These are phyloP conservation scores for Lactarius pseudohatsudake DNA, from an alignment of 768 basidiomycete species.

Conservation along the genomic window DNA sequence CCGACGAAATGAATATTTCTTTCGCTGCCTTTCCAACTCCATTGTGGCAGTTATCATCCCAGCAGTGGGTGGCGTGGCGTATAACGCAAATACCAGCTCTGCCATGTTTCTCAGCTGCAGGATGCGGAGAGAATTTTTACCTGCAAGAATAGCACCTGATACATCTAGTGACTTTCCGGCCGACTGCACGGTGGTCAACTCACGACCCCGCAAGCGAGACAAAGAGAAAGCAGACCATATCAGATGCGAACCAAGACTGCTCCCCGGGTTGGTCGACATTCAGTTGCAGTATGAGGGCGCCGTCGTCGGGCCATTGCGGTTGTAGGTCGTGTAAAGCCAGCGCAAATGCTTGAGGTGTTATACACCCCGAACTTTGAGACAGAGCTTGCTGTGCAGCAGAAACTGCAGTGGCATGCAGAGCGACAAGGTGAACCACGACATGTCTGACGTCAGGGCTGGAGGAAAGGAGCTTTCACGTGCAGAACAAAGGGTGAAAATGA, in stretches of 20 bases:
- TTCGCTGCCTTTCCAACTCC: conserved; percentile 17
- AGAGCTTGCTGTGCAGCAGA: conserved; percentile 9
- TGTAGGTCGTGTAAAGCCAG: conserved; percentile 14
- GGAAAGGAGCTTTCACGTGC: not conserved
- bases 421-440: conserved; percentile 24
- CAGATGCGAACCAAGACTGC: conserved; percentile 19
- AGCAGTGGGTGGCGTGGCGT: conserved; percentile 18
- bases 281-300: conserved; percentile 20
- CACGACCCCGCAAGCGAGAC: not conserved
- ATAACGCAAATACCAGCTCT: conserved; percentile 20
- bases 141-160: conserved; percentile 17
- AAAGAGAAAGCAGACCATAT: conserved; percentile 18
- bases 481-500: not conserved
- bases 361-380: conserved; percentile 10
- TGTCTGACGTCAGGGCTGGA: conserved; percentile 19
- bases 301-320: conserved; percentile 25
- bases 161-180: conserved; percentile 20
- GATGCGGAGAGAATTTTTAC: conserved; percentile 23
- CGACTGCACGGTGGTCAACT: conserved; percentile 10
- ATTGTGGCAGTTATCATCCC: not conserved
- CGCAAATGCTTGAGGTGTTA: conserved; percentile 22
- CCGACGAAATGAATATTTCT: conserved; percentile 4
- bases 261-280: conserved; percentile 18
- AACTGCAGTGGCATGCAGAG: conserved; percentile 17
- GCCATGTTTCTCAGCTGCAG: conserved; percentile 23